phyloP scores from a whole-genome alignment of 306 rosid species.

The Trifolium repens region DNA sequence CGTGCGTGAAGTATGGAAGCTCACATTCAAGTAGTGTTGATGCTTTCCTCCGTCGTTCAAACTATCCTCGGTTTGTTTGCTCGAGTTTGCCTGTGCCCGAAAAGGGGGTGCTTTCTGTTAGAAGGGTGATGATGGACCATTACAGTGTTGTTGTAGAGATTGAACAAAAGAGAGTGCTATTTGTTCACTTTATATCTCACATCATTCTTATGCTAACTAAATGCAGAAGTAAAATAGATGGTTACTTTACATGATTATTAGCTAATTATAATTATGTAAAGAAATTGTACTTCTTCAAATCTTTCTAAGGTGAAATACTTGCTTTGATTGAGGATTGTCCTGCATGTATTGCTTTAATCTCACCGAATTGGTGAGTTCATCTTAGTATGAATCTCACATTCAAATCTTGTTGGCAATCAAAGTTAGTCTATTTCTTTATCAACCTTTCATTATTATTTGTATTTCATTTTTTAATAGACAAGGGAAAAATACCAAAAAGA shows the following conservation, averaged over 20 bases:
- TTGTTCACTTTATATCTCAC: too few species aligned
- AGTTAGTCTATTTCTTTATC: too few species aligned
- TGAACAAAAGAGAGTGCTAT: too few species aligned
- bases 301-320: neutral
- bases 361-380: too few species aligned
- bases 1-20: slow-evolving; percentile 95
- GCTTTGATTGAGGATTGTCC: too few species aligned
- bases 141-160: neutral
- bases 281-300: neutral
- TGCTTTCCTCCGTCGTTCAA: slow-evolving; percentile 9
- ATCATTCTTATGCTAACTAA: too few species aligned
- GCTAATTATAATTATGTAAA: neutral
- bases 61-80: slow-evolving; percentile 10
- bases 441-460: too few species aligned
- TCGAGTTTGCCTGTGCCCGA: neutral
- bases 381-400: too few species aligned
- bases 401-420: too few species aligned
- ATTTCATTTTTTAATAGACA: too few species aligned
- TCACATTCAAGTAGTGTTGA: slow-evolving; percentile 60
- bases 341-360: too few species aligned
- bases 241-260: neutral
- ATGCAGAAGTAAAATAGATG: neutral
- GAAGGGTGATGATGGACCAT: slow-evolving; percentile 3
- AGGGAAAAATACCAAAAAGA: too few species aligned
- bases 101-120: neutral